Evolutionary conservation across 306 rosid genomes (phyloP).

Genomic region (Aeschynomene evenia): DNA sequence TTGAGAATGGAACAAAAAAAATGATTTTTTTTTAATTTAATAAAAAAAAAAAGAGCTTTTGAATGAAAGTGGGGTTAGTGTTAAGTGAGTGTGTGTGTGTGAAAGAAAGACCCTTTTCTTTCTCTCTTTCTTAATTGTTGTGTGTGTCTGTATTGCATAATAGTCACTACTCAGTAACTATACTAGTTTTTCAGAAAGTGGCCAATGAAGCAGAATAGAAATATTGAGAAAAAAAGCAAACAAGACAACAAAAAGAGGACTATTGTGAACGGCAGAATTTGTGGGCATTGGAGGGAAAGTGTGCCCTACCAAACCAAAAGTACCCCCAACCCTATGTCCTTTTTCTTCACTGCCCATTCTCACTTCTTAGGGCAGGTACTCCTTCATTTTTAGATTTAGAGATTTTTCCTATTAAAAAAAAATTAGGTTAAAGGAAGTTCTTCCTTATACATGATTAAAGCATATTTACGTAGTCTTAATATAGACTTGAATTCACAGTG

Average conservation of each 20-base stretch:
- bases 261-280: slow-evolving; percentile 25
- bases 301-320: slow-evolving; percentile 41
- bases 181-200: slow-evolving; percentile 20
- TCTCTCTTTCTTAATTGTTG: neutral
- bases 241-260: slow-evolving; percentile 8
- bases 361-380: slow-evolving; percentile 7
- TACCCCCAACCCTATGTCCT: slow-evolving; percentile 21
- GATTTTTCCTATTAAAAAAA: too few species aligned
- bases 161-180: neutral
- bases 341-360: slow-evolving; percentile 16
- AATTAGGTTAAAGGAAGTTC: too few species aligned
- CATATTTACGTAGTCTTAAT: too few species aligned
- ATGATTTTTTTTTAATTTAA: slow-evolving; percentile 26
- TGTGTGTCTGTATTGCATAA: neutral
- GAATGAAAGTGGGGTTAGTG: slow-evolving; percentile 38
- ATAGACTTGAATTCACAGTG: too few species aligned
- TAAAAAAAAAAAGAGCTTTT: slow-evolving; percentile 22
- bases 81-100: slow-evolving; percentile 32
- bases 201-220: slow-evolving; percentile 5
- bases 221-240: neutral
- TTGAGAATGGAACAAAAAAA: slow-evolving; percentile 10
- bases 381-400: neutral
- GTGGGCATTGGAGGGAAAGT: slow-evolving; percentile 27
- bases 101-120: slow-evolving; percentile 16
- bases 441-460: too few species aligned